Evolutionary conservation across 2,329 filamentous ascomycete genomes (phyloP), one percentile per base, ranked within the genome.

Genomic region (Fusarium sp.): DNA sequence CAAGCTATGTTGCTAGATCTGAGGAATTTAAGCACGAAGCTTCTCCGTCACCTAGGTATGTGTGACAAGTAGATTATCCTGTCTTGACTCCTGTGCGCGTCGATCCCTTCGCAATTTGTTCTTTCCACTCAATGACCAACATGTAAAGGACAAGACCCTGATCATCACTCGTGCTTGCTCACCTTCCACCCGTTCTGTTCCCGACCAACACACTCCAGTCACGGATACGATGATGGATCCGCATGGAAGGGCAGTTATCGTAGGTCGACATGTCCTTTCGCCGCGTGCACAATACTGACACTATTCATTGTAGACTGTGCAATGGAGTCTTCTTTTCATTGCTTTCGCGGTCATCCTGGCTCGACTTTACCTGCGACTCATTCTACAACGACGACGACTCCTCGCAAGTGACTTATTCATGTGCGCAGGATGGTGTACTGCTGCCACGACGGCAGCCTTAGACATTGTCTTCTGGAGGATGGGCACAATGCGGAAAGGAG

Each of bases 341-440:
- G 55, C 58, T 2, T 34, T 68, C 1, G 40, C 3, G 3, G 32
- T 54, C 13, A 70, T 70, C 6, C 4, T 55, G 18, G 68, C 66
- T 10, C 55, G 66, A 1, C 9, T 70, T 7, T 63, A 60, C 20
- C 25, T 70, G 1, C 48, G 68, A 2, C 18, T 70, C 1, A 6
- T 48, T 1, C 13, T 70, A 2, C 66, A 70, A 18, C 30, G 27
- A 5, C 47, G 66, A 3, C 47, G n/a, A 4, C 42, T 70, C 12
- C 45, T 70, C 4, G 23, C 11, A 1, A 70, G 62, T 3, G 68
- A 70, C 27, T 7, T 51, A 0, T 28, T 71, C 2, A 70, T 71
- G 56, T 57, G 66, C 8, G 47, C 32, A 6, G 66, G 51, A 21
- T 71, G 66, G 68, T n/a, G 51, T 7, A 30, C 27, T 6, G 23